A percentile compares a stretch with the other conserved stretches of the same genome.
Evolutionary conservation across 2,329 filamentous ascomycete species (phyloP).

Genomic region (Lachnellula subtilissima): DNA sequence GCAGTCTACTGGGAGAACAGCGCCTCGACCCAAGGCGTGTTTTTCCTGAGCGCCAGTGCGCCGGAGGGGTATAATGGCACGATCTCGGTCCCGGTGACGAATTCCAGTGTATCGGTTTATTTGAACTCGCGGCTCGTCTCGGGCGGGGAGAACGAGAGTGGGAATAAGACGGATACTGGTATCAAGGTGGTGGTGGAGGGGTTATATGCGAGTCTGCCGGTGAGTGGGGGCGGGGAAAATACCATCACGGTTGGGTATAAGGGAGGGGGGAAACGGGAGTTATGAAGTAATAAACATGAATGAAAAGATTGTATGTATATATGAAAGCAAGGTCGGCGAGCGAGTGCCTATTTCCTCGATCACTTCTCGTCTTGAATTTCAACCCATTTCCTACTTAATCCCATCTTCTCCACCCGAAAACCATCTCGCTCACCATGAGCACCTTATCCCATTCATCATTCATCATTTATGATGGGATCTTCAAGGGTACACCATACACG

Average conservation of each 20-base stretch:
- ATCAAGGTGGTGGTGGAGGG: neutral
- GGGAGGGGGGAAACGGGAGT: neutral
- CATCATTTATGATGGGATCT: too few species aligned
- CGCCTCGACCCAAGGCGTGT: conserved; percentile 10
- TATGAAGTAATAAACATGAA: neutral
- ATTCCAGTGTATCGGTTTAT: conserved; percentile 4
- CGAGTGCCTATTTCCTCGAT: too few species aligned
- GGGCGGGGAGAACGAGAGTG: neutral
- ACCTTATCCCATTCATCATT: too few species aligned
- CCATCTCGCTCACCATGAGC: too few species aligned
- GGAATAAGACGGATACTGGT: too few species aligned
- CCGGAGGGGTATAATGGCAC: conserved; percentile 27
- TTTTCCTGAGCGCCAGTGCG: conserved; percentile 31
- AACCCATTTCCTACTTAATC: too few species aligned
- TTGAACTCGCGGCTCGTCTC: neutral
- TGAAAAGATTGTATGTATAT: neutral
- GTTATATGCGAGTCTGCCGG: neutral
- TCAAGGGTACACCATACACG: too few species aligned
- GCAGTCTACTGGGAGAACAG: conserved; percentile 35
- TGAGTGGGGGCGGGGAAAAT: conserved; percentile 1
- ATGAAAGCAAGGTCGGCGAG: neutral
- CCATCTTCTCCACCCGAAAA: too few species aligned
- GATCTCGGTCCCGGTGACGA: conserved; percentile 22
- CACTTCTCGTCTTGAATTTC: too few species aligned
- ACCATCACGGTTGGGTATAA: conserved; percentile 2